phyloP scores from a whole-genome alignment of 2,329 filamentous ascomycete genomes.

The Fusarium compactum region DNA sequence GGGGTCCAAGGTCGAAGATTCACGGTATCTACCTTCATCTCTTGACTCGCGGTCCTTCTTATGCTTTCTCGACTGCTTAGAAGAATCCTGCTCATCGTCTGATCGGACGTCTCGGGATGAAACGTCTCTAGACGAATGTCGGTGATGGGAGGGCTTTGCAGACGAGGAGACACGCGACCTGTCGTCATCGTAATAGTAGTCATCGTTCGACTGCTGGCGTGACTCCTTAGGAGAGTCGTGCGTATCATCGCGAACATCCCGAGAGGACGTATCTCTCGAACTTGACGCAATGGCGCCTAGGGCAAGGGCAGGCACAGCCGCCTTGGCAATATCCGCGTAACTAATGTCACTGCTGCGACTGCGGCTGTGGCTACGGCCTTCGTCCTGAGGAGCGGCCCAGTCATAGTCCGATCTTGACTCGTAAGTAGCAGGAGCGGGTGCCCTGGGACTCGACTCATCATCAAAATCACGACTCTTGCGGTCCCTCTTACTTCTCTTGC shows the following conservation, averaged over 20 bases:
- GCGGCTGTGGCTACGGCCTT: slow-evolving; percentile 8
- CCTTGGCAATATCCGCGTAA: slow-evolving; percentile 24
- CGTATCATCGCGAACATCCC: slow-evolving; percentile 37
- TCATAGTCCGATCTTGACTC: slow-evolving; percentile 29
- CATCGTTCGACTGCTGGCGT: slow-evolving; percentile 31
- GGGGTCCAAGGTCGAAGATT: slow-evolving; percentile 23
- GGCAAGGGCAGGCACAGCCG: slow-evolving; percentile 37
- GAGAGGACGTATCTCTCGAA: slow-evolving; percentile 22
- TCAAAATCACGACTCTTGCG: slow-evolving; percentile 48
- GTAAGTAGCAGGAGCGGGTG: slow-evolving; percentile 46
- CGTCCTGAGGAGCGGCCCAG: slow-evolving; percentile 18
- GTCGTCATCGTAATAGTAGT: slow-evolving; percentile 35
- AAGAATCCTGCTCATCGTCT: slow-evolving; percentile 37
- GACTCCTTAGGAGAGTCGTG: slow-evolving; percentile 17
- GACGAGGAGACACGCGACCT: slow-evolving; percentile 33
- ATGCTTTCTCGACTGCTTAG: slow-evolving; percentile 33
- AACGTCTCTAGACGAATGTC: slow-evolving; percentile 34
- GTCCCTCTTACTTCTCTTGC: slow-evolving; percentile 52
- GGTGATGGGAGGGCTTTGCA: slow-evolving; percentile 27
- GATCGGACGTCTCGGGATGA: slow-evolving; percentile 35
- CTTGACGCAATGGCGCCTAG: slow-evolving; percentile 37
- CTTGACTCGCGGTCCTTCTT: slow-evolving; percentile 33
- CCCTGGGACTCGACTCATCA: slow-evolving; percentile 42
- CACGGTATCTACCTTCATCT: slow-evolving; percentile 28
- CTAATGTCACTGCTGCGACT: slow-evolving; percentile 16